Evolutionary conservation across 805 yeast species (phyloP).

Genomic region (Wickerhamiella azymoides): DNA sequence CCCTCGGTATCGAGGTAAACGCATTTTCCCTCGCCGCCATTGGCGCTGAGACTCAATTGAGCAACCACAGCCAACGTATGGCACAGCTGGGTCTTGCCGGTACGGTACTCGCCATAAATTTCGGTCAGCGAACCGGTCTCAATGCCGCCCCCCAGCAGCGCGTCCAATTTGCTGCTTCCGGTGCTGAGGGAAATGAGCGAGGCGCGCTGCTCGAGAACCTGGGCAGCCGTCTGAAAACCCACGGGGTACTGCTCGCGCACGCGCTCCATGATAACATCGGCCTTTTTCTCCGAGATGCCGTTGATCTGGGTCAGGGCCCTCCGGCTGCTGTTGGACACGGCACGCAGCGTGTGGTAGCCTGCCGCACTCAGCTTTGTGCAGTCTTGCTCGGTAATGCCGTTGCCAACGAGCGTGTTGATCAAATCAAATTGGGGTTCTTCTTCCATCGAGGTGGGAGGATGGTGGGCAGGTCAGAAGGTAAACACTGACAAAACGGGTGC

Average conservation of each 20-base stretch:
- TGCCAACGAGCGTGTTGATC: conserved; percentile 36
- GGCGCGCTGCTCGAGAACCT: conserved; percentile 76
- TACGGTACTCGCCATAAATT: conserved; percentile 91
- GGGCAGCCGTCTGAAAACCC: conserved; percentile 96
- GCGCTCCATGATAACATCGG: conserved; percentile 67
- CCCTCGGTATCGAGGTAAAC: conserved; percentile 94
- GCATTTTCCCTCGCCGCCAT: conserved; percentile 98
- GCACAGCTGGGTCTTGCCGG: conserved; percentile 94
- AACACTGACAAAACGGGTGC: conserved; percentile 2
- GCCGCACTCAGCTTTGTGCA: conserved; percentile 65
- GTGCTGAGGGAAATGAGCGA: conserved; percentile 89
- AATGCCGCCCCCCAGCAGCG: conserved; percentile 87
- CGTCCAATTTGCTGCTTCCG: conserved; percentile 88
- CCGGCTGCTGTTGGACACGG: conserved; percentile 86
- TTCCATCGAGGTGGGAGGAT: neutral
- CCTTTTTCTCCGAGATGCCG: conserved; percentile 93
- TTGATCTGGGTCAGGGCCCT: conserved; percentile 62
- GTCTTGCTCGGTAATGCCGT: conserved; percentile 74
- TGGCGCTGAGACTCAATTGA: conserved; percentile 90
- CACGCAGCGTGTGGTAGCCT: conserved; percentile 81
- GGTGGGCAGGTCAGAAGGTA: neutral
- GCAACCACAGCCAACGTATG: conserved; percentile 95
- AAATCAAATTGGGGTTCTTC: conserved; percentile 5
- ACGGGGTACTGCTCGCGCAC: conserved; percentile 68
- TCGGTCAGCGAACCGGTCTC: conserved; percentile 97